Base-by-base conservation (phyloP, 768 basidiomycete genomes). In the Suillus subluteus region DNA sequence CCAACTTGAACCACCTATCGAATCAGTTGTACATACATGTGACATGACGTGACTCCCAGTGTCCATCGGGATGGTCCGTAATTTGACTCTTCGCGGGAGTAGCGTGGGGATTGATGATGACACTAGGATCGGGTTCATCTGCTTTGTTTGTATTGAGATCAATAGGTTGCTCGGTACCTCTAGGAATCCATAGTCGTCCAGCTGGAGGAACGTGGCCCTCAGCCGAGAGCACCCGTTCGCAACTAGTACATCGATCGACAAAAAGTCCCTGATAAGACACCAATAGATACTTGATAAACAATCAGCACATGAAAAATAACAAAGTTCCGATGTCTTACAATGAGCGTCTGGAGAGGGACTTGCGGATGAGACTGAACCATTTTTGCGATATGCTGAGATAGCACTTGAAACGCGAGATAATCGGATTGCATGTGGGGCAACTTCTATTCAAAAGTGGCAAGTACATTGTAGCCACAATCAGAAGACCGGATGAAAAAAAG, bases 181-280 rank as follows among this genome's bases (percentile, higher is more conserved):
- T 80, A 12, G 68, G 78, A 30, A 75, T 78, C 86, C 85, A 90
- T 35, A 84, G 71, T 54, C 90, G 83, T 38, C 86, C 88, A 4
- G 92, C 89, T 0, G 91, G 88, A 1, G 91, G 92, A 9, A 90
- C 81, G 73, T 92, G 90, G 0, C 88, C 88, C 69, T 93, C 91
- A 2, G 81, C 79, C 0, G 89, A 89, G 26, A 92, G 77, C 35
- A 93, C 88, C 21, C 91, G 86, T 58, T 84, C 79, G 71, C 92
- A 94, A 38, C 74, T 77, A 30, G 76, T 76, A 70, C 92, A 94
- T 4, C 79, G 83, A 40, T 86, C 83, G 61, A 87, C 79, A 69
- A 93, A 93, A 30, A 94, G 76, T 7, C 81, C 83, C 40, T 80
- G 79, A 73, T 93, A 94, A 0, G 86, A 81, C 6, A 76, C 75